Base-by-base conservation (phyloP, 179 eudicot genomes). In the Drosera spatulata region DNA sequence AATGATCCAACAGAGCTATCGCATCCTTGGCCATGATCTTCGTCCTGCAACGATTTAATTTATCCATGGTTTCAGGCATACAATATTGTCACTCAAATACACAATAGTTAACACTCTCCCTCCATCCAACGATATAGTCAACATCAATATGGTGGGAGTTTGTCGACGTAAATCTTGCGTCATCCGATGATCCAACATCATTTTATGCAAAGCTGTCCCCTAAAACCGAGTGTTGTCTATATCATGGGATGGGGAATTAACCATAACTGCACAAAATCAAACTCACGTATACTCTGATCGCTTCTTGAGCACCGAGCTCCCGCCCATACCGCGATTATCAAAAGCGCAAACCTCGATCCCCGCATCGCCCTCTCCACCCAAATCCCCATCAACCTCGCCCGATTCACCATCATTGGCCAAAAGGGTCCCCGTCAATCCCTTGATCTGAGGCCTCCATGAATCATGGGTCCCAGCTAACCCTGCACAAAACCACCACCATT, bases 401-500 rank as follows among this genome's bases (percentile, higher is more conserved):
- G 76, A 66, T 43, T 63, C 75, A 39, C 64, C 78, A 48, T 83
- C 97, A 66, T 90, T 90, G 8, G 97, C 77, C 4, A 74, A 58
- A 65, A 72, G 76, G 40, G 83, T 83, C 38, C 97, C 97, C 4
- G 87, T 62, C 53, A 94, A 83, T 40, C 80, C 95, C 71, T 67
- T 76, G 66, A 94, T 85, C 65, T 90, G 97, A 1, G 99, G 97
- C 10, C 67, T 78, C 99, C 96, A 94, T 15, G 91, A 78, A 66
- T 80, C 87, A 61, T 94, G 99, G 6, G 97, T 90, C 41, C 91
- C 96, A 58, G 99, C 99, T 71, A 94, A 82, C 56, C 99, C 99
- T 94, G 69, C 41, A 45, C 56, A 58, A 56, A 39, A 67, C 14
- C 50, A 41, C 42, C 49, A 50, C 2, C 51, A 46, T n/a, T n/a